These are phyloP conservation scores for Geranium brycei DNA, from an alignment of 345 rosid species.

Conservation along the genomic window DNA sequence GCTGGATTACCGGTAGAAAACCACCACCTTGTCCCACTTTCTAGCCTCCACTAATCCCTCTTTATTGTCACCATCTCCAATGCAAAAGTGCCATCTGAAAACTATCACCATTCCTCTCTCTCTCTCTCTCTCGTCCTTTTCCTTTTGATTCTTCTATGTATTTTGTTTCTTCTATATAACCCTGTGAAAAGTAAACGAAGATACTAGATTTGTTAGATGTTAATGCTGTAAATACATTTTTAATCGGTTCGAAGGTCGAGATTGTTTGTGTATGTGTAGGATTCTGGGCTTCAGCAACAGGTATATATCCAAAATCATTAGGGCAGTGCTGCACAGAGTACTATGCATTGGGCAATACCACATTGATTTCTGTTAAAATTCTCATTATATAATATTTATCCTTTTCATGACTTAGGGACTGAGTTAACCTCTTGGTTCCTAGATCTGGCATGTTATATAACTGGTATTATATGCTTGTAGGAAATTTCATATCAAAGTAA, in stretches of 20 bases:
- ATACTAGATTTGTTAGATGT: background rate
- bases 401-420: background rate
- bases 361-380: background rate
- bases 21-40: background rate
- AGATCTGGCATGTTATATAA: background rate
- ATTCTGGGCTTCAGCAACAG: background rate
- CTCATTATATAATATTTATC: background rate
- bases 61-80: background rate
- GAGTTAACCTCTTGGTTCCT: background rate
- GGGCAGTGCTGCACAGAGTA: background rate
- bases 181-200: background rate
- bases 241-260: background rate
- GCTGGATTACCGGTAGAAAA: background rate
- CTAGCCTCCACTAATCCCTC: background rate
- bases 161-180: background rate
- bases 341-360: background rate
- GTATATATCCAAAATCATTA: background rate
- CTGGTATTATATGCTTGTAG: background rate
- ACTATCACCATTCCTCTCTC: background rate
- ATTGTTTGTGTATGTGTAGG: background rate
- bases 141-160: background rate
- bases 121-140: background rate
- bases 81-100: background rate
- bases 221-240: background rate
- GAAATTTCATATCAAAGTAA: background rate